Evolutionary conservation across 73 alveolate species (phyloP), one percentile per base, ranked within the genome.

Genomic region (Paramecium tetraurelia): DNA sequence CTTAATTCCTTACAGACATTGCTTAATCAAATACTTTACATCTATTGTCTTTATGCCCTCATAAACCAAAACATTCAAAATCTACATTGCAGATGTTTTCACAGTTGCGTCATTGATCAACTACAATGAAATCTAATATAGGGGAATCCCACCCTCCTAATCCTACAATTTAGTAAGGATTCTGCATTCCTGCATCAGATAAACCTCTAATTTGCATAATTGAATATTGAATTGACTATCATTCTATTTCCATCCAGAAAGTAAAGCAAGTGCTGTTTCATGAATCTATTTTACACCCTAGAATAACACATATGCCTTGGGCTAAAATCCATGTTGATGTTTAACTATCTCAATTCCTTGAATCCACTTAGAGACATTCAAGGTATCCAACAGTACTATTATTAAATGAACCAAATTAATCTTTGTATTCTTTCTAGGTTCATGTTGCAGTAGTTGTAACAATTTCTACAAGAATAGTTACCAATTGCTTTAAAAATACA

Each of bases 281-380:
- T 80, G 90, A 80, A 80, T 41, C 21, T 33, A 44, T 44, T 80
- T 80, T 1, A 48, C 70, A 2, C 46, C 70, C 24, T 80, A 80
- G 46, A 24, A 80, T 22, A 41, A 24, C 4, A 31, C 46, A 41
- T 44, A 48, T 44, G 90, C 90, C 46, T 80, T 80, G 21, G 90
- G 90, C 27, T 80, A 35, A 41, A 80, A 80, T 11, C 76, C 43
- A 21, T 80, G 70, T n/a, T 40, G 18, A 31, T 80, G 57, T 35
- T 80, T 80, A 44, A 27, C 31, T 11, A 80, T 31, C n/a, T 80
- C 90, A 20, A 31, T 8, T 0, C 90, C 90, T 80, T 80, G 48
- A 9, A 80, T 80, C 90, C 90, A 80, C 14, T 80, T 80, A 6
- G 63, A 59, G 16, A 80, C 75, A 80, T 80, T 80, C 8, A 80